Base-by-base conservation (phyloP, 257 asterid genomes). In the Galeopsis tetrahit region DNA sequence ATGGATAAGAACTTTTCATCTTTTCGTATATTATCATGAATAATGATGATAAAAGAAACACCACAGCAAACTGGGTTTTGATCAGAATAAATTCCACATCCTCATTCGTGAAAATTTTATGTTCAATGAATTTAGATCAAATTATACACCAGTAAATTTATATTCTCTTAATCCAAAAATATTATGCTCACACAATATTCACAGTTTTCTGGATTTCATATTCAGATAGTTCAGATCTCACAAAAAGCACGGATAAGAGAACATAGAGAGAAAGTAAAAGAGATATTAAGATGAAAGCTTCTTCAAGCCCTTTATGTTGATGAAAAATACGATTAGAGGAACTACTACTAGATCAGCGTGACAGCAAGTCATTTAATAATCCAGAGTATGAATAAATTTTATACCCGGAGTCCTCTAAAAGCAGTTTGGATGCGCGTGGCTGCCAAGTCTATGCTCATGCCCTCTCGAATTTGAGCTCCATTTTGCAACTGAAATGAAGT, bases 381-480 rank as follows among this genome's bases (percentile, higher is more conserved):
- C 36, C 4, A 59, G 43, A 40, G 11, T 59, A 44, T 33, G 51
- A 35, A 52, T 28, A 40, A 48, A 59, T 63, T 68, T 17, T 55
- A 64, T 84, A 92, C 98, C 96, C 80, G 82, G 77, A 92, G 84
- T 75, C 96, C 89, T 77, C 93, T 87, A 66, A 90, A 90, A 55
- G 86, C 87, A 53, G 95, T 78, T 76, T 90, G 98, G 73, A 92
- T 92, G 76, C 72, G 79, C 65, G 81, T 82, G 63, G 96, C 94
- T 59, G 98, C 98, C 81, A 82, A 82, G 74, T 88, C 93, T 83
- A 88, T 89, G 67, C 77, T 80, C 65, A 71, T 58, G 69, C 21
- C 77, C 65, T 57, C 80, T 60, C 70, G 78, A 74, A 76, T 51
- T 77, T 74, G 85, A 79, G 74, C 90, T 78, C 91, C 90, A 33